Evolutionary conservation across 1,284 basidiomycete genomes (phyloP), one percentile per base, ranked within the genome.

Genomic region (Dichomitus squalens): DNA sequence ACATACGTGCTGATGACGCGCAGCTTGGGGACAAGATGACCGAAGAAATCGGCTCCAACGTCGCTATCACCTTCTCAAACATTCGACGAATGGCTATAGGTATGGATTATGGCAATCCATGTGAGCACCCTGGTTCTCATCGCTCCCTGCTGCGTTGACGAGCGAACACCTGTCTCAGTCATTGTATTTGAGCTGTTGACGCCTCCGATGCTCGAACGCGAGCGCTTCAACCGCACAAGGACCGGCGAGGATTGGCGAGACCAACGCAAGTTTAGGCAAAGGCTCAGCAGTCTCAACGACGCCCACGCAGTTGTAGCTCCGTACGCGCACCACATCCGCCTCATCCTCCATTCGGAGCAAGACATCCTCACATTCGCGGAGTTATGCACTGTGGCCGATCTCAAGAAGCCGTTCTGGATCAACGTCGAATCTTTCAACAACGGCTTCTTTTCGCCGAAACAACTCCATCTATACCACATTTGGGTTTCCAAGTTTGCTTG

Each of bases 271-370:
- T 81, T 77, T 62, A 82, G 81, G 41, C 77, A 79, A 47, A 78
- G 88, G 29, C 73, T 89, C 14, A 79, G 81, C 25, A 75, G 76
- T 40, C 65, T 90, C 36, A 76, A 85, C 61, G 71, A 77, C 27
- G 76, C 78, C 5, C 88, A 90, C 60, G 73, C 66, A 34, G 65
- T 70, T 12, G 76, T 89, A 38, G 82, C 86, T 0, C 81, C 86
- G 9, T 90, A 86, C 65, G 85, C 85, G 5, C 80, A 83, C 53
- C 85, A 90, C 49, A 67, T 90, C 25, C 84, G 88, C n/a, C 65
- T 90, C 41, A 67, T 83, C 11, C 75, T 90, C 2, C 73, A 76
- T 39, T 70, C 72, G 16, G 65, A 69, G 20, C 76, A 79, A 33
- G 73, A 79, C 49, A 67, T 84, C 6, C 61, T 68, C 14, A 73